phyloP scores from a whole-genome alignment of 108 stramenopile genomes.

The Phaeodactylum tricornutum region DNA sequence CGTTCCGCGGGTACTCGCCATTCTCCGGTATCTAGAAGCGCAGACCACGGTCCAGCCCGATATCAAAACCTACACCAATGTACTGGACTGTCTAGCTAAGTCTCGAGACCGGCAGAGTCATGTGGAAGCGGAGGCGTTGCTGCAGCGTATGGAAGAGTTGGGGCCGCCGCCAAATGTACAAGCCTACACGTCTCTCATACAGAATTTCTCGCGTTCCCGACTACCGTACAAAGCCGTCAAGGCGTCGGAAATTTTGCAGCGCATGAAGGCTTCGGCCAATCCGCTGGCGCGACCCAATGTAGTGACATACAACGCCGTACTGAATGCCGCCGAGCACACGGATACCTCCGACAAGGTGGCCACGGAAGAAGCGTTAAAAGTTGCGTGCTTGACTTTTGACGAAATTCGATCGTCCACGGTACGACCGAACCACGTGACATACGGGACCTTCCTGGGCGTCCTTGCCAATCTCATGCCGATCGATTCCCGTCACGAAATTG shows the following conservation, averaged over 20 bases:
- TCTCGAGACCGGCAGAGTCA: neutral
- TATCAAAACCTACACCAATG: slow-evolving; percentile 11
- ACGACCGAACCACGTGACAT: slow-evolving; percentile 40
- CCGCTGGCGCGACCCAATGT: slow-evolving; percentile 29
- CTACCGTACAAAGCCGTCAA: slow-evolving; percentile 8
- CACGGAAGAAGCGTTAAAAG: slow-evolving; percentile 31
- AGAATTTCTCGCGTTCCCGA: slow-evolving; percentile 10
- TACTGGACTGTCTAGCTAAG: slow-evolving; percentile 10
- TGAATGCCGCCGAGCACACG: slow-evolving; percentile 22
- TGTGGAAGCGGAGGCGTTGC: slow-evolving; percentile 1
- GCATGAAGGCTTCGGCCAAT: slow-evolving; percentile 12
- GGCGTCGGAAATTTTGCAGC: slow-evolving; percentile 9
- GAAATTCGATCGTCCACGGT: slow-evolving; percentile 12
- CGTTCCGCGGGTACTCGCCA: neutral
- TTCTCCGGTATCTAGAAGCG: slow-evolving; percentile 7
- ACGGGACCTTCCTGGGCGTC: slow-evolving; percentile 51
- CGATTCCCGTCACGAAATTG: slow-evolving; percentile 13
- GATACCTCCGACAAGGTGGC: slow-evolving; percentile 17
- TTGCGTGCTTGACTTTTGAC: slow-evolving; percentile 23
- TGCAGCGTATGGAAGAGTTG: slow-evolving; percentile 4
- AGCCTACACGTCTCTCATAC: slow-evolving; percentile 19
- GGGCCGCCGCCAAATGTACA: slow-evolving; percentile 8
- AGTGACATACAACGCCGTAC: slow-evolving; percentile 15
- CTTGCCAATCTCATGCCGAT: slow-evolving; percentile 29
- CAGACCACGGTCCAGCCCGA: slow-evolving; percentile 5